These are phyloP conservation scores for Phytopythium ostracodes DNA, from an alignment of 352 stramenopile species.

Conservation along the genomic window DNA sequence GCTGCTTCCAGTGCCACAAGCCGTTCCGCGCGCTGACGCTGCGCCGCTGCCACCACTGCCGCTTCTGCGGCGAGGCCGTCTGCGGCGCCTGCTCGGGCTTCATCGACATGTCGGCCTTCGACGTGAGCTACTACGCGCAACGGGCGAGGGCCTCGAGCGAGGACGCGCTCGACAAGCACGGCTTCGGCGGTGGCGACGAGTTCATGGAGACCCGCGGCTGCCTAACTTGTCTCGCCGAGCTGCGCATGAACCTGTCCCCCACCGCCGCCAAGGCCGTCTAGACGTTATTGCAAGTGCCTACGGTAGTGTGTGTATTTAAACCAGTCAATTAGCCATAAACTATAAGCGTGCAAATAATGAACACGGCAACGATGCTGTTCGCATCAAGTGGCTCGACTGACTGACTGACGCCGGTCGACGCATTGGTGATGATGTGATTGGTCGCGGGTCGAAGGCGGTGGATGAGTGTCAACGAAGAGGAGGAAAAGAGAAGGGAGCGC, in stretches of 20 bases:
- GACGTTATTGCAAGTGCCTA: background rate
- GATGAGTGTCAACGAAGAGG: background rate
- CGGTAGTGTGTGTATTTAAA: constrained; percentile 3
- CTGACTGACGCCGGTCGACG: no score
- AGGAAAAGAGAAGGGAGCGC: background rate
- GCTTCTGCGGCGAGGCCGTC: constrained; percentile 62
- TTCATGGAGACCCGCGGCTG: constrained; percentile 17
- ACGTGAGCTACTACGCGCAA: constrained; percentile 18
- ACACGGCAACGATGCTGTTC: no score
- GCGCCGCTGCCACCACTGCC: constrained; percentile 61
- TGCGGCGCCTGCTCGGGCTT: constrained; percentile 60
- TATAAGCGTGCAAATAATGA: no score
- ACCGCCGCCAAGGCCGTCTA: constrained; percentile 6
- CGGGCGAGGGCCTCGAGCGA: constrained; percentile 2
- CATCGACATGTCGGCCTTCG: constrained; percentile 34
- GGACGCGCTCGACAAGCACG: background rate
- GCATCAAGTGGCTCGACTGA: no score
- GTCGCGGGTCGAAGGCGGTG: no score
- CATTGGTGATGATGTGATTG: no score
- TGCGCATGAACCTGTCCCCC: constrained; percentile 21
- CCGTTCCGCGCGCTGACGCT: constrained; percentile 67
- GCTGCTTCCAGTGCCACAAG: constrained; percentile 56
- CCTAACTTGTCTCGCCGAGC: constrained; percentile 16
- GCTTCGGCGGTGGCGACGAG: constrained; percentile 11
- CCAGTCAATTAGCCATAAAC: no score